Evolutionary conservation across 2,329 filamentous ascomycete genomes (phyloP).

Genomic region (Fusarium decemcellulare): DNA sequence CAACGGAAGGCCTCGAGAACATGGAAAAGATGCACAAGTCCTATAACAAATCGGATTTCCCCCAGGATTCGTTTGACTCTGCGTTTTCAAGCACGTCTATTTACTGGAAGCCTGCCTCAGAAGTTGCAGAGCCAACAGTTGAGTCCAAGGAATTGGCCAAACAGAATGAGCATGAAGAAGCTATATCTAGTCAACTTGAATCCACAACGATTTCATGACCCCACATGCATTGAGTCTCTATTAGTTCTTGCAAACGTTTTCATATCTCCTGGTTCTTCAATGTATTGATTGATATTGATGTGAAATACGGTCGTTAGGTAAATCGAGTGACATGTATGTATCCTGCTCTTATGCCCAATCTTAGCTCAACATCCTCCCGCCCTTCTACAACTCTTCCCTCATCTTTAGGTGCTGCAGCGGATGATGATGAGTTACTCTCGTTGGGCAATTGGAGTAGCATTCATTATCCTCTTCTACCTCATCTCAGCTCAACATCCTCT

Average conservation of each 20-base stretch:
- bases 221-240: neutral
- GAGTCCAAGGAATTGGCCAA: neutral
- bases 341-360: neutral
- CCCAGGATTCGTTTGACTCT: constrained; percentile 35
- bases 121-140: neutral
- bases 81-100: constrained; percentile 47
- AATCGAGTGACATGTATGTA: neutral
- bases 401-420: too few species aligned
- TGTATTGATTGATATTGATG: neutral
- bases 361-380: neutral
- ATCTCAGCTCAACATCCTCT: too few species aligned
- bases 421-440: too few species aligned
- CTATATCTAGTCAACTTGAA: constrained; percentile 34
- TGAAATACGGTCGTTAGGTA: neutral
- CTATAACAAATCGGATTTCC: constrained; percentile 37
- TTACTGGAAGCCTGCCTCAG: constrained; percentile 41
- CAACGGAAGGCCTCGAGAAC: constrained; percentile 34
- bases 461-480: neutral
- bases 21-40: constrained; percentile 42
- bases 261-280: too few species aligned
- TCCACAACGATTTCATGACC: constrained; percentile 35
- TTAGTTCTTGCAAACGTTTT: neutral
- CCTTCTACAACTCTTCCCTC: neutral
- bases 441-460: too few species aligned
- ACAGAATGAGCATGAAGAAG: constrained; percentile 11